These are phyloP conservation scores for Mycena kentingensis DNA, from an alignment of 768 basidiomycete genomes.

Conservation along the genomic window DNA sequence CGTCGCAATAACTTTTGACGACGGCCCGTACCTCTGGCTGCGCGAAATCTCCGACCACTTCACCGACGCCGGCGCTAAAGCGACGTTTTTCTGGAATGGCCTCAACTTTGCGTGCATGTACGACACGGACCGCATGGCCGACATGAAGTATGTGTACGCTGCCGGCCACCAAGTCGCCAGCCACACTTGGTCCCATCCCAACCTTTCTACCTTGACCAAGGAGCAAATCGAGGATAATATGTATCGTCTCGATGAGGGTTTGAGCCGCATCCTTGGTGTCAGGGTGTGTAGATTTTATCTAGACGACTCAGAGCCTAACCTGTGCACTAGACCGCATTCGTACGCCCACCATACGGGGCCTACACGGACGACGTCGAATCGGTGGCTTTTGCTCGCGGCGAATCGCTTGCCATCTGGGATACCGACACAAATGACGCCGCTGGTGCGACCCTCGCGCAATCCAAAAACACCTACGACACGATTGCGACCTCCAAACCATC, in stretches of 20 bases:
- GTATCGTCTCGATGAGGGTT: conserved; percentile 33
- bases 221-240: conserved; percentile 39
- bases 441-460: conserved; percentile 27
- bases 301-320: too few relatives aligned
- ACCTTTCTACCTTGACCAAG: conserved; percentile 34
- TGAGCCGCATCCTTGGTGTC: conserved; percentile 33
- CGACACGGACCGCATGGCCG: conserved; percentile 3
- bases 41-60: conserved; percentile 17
- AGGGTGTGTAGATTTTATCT: conserved; percentile 34
- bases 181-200: conserved; percentile 47
- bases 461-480: conserved; percentile 27
- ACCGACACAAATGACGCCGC: conserved; percentile 38
- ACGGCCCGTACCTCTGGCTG: conserved; percentile 8
- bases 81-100: conserved; percentile 24
- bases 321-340: conserved; percentile 39
- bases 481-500: conserved; percentile 26
- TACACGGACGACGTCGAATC: conserved; percentile 43
- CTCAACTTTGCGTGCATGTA: conserved; percentile 23
- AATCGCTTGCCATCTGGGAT: conserved; percentile 40
- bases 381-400: conserved; percentile 34
- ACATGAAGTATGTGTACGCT: conserved; percentile 18
- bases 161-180: conserved; percentile 43
- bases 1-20: conserved; percentile 11
- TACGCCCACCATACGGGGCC: conserved; percentile 46
- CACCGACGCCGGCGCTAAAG: conserved; percentile 23